Evolutionary conservation across 768 basidiomycete species (phyloP), one percentile per base, ranked within the genome.

Genomic region (Astraeus odoratus): DNA sequence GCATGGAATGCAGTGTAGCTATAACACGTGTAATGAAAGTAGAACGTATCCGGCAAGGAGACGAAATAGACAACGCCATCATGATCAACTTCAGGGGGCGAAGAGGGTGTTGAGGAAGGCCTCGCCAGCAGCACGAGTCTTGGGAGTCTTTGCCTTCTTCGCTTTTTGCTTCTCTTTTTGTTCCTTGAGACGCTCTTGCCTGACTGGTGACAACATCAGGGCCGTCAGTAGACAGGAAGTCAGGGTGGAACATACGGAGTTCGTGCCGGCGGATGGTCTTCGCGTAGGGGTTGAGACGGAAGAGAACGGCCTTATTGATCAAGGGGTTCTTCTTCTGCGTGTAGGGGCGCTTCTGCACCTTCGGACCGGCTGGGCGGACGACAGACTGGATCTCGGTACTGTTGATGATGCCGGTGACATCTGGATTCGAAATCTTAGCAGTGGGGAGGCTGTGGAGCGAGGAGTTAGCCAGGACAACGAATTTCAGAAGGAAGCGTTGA

Each of bases 251-350:
- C 87, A 47, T 65, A 91, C 87, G 77, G 54, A 95, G 69, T 64
- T 95, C 91, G 60, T 92, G 86, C 56, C 86, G 75, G 67, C 90
- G 86, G 59, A 93, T 68, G 36, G 86, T 86, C 80, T 95, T 95
- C 59, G 94, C 95, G 70, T 98, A 97, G 43, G 95, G 95, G 78
- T 98, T 98, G 71, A 98, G 79, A 59, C 93, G 86, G 90, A 93
- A 94, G 64, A 94, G 81, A 57, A 94, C 73, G 41, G 78, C 86
- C 76, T 87, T 93, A 83, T 96, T 96, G 71, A 80, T 67, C 59
- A 96, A 79, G 43, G 94, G 92, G 77, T 96, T 97, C 86, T 98
- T 97, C 87, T 93, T 93, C 75, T 97, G 94, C 52, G 92, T 89
- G 89, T 88, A 93, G 49, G 93, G 92, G 61, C 94, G 85, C 72